phyloP scores from a whole-genome alignment of 116 monocot species.

The Papilionanthe hybrid region DNA sequence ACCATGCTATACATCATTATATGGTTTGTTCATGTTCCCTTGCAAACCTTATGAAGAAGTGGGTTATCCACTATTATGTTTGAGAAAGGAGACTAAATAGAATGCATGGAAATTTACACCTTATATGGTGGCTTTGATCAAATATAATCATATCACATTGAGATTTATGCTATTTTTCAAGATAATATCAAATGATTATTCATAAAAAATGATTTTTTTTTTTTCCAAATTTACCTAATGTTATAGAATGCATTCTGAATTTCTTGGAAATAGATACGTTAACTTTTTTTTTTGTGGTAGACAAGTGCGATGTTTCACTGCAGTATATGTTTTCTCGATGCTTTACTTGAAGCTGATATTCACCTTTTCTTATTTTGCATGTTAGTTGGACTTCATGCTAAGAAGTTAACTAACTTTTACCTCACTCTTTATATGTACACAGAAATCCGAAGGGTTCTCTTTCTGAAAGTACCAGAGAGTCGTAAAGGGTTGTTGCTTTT shows the following conservation, averaged over 20 bases:
- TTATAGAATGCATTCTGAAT: neutral
- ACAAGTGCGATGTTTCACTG: neutral
- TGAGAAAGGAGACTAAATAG: neutral
- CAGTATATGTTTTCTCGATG: neutral
- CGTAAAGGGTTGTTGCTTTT: conserved; percentile 66
- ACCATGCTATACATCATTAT: neutral
- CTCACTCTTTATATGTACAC: conserved; percentile 13
- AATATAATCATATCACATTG: too few relatives aligned
- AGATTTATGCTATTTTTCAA: neutral
- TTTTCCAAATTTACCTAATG: neutral
- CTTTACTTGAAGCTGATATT: neutral
- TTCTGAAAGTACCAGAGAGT: conserved; percentile 77
- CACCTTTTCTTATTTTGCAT: neutral
- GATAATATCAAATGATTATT: neutral
- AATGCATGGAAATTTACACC: neutral
- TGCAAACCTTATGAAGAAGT: neutral
- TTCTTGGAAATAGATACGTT: neutral
- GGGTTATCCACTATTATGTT: neutral
- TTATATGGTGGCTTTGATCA: neutral
- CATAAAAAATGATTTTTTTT: neutral
- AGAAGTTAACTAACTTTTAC: neutral
- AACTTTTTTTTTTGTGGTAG: neutral
- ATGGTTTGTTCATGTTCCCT: neutral
- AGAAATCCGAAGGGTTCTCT: conserved; percentile 81
- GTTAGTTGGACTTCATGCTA: neutral